phyloP scores from a whole-genome alignment of 106 monocot genomes.

The Chionographis japonica region DNA sequence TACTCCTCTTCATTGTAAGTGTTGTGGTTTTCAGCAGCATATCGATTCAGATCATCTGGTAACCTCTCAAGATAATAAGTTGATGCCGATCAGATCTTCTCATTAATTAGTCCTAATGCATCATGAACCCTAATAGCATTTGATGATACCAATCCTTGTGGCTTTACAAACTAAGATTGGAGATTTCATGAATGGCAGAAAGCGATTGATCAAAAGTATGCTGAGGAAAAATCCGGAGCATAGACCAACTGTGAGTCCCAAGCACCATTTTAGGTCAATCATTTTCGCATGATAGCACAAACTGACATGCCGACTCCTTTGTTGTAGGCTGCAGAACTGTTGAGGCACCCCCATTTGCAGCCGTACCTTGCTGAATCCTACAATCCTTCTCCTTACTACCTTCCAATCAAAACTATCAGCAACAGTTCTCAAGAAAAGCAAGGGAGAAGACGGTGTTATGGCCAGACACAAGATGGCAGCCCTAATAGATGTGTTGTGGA shows the following conservation, averaged over 20 bases:
- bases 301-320: neutral
- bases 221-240: slow-evolving; percentile 93
- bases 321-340: slow-evolving; percentile 63
- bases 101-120: no score
- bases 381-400: slow-evolving; percentile 56
- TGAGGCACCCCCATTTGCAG: slow-evolving; percentile 60
- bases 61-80: no score
- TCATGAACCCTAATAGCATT: no score
- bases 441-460: slow-evolving; percentile 14
- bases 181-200: slow-evolving; percentile 35
- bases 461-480: slow-evolving; percentile 5
- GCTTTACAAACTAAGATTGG: neutral
- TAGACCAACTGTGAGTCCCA: slow-evolving; percentile 74
- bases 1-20: slow-evolving; percentile 77
- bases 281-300: neutral
- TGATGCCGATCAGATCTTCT: no score
- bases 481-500: slow-evolving; percentile 3
- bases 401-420: slow-evolving; percentile 62
- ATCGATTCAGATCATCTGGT: neutral
- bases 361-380: slow-evolving; percentile 64
- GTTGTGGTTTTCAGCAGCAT: neutral
- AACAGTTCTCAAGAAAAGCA: slow-evolving; percentile 25
- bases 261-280: neutral
- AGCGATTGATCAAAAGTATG: slow-evolving; percentile 83
- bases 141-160: no score